A percentile compares a stretch with the other conserved stretches of the same genome.
Conservation (phyloP, 768 basidiomycete genomes). For the Pholiota molesta region DNA sequence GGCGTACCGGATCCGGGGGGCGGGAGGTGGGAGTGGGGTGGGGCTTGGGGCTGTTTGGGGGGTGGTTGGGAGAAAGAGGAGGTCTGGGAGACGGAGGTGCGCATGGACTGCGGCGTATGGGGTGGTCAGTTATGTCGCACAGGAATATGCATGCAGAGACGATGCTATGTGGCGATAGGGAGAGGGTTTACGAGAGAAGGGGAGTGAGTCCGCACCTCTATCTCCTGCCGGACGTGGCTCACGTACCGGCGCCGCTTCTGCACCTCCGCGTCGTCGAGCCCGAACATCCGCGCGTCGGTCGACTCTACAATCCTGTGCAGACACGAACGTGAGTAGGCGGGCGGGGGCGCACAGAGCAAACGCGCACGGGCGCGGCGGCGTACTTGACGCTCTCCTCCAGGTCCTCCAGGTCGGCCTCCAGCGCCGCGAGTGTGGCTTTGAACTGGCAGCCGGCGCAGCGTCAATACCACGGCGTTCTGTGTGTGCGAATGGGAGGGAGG, state of each 20-base stretch:
- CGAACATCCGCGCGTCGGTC: conserved; percentile 82
- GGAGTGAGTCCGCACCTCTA: conserved; percentile 58
- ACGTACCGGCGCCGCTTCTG: conserved; percentile 77
- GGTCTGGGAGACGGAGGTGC: conserved; percentile 52
- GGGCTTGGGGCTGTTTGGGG: conserved; percentile 8
- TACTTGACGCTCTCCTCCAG: conserved; percentile 94
- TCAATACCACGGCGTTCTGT: not conserved
- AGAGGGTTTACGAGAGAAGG: not conserved
- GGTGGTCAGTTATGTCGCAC: conserved; percentile 24
- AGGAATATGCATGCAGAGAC: too few species aligned
- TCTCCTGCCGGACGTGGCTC: conserved; percentile 68
- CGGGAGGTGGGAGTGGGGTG: not conserved
- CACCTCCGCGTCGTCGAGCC: conserved; percentile 80
- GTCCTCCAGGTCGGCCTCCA: conserved; percentile 90
- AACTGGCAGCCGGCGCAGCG: conserved; percentile 46
- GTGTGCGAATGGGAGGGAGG: not conserved
- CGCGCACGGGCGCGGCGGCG: conserved; percentile 19
- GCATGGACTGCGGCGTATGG: conserved; percentile 70
- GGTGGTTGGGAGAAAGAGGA: conserved; percentile 22
- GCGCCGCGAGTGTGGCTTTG: conserved; percentile 70
- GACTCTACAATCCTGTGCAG: conserved; percentile 77
- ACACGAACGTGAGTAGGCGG: not conserved
- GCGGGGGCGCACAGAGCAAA: not conserved
- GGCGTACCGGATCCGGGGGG: conserved; percentile 23
- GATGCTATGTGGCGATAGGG: too few species aligned